phyloP scores from a whole-genome alignment of 257 asterid species.

The Gentiana dahurica region DNA sequence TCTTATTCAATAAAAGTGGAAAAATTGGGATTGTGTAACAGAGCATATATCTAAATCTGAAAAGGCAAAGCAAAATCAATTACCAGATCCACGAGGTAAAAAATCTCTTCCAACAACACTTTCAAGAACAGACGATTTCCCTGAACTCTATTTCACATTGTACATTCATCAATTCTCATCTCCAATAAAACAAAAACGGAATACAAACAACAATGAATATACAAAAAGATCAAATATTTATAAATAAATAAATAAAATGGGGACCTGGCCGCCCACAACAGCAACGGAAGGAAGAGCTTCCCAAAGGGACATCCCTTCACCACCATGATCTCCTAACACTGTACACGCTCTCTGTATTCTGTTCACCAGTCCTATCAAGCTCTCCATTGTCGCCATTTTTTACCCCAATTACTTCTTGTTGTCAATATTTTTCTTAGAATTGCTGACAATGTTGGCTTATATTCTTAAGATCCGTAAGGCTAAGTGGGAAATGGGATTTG shows the following conservation, averaged over 20 bases:
- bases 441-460: not conserved
- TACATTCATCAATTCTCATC: not conserved
- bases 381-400: conserved; percentile 84
- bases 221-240: not conserved
- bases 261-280: conserved; percentile 99
- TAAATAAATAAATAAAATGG: not conserved
- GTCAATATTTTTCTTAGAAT: too few species aligned
- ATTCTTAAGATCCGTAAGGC: not conserved
- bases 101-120: conserved; percentile 97
- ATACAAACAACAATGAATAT: not conserved
- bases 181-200: not conserved
- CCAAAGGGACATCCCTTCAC: conserved; percentile 96
- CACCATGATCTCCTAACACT: conserved; percentile 98
- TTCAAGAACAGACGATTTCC: conserved; percentile 93
- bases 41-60: not conserved
- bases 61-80: conserved; percentile 1
- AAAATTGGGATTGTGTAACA: too few species aligned
- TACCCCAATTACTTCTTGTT: too few species aligned
- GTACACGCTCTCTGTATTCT: conserved; percentile 92
- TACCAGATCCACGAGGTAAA: conserved; percentile 99
- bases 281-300: conserved; percentile 99
- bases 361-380: conserved; percentile 89
- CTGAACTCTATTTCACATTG: conserved; percentile 58
- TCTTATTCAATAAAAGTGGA: too few species aligned
- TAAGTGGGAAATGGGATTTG: not conserved